phyloP scores from a whole-genome alignment of 2,329 filamentous ascomycete genomes.

The Myriangium duriaei region DNA sequence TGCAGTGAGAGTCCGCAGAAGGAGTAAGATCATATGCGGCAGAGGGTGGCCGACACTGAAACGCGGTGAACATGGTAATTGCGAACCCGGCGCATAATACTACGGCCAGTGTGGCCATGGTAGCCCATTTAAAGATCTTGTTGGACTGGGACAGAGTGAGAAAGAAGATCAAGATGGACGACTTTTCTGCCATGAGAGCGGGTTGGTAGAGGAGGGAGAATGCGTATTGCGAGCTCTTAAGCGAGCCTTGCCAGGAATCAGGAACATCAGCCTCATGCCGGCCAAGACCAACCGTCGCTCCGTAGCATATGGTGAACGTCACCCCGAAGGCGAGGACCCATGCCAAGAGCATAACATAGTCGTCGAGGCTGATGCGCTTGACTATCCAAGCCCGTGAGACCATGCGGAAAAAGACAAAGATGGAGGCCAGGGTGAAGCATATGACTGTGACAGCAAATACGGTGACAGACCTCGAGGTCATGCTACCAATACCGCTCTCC shows the following conservation, averaged over 20 bases:
- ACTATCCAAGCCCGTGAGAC: slow-evolving; percentile 63
- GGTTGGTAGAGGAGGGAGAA: slow-evolving; percentile 62
- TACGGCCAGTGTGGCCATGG: slow-evolving; percentile 62
- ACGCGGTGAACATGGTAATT: slow-evolving; percentile 74
- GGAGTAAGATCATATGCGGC: slow-evolving; percentile 49
- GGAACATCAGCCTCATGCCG: slow-evolving; percentile 51
- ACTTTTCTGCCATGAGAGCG: slow-evolving; percentile 80
- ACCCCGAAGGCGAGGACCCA: slow-evolving; percentile 39
- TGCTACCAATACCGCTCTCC: slow-evolving; percentile 6
- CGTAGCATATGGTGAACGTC: slow-evolving; percentile 34
- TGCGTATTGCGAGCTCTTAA: slow-evolving; percentile 47
- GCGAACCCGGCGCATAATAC: slow-evolving; percentile 70
- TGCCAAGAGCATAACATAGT: slow-evolving; percentile 67
- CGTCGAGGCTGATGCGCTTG: slow-evolving; percentile 58
- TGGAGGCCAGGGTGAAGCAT: slow-evolving; percentile 55
- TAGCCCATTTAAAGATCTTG: slow-evolving; percentile 64
- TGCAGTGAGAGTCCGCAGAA: slow-evolving; percentile 39
- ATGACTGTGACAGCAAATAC: slow-evolving; percentile 60
- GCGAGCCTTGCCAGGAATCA: slow-evolving; percentile 32
- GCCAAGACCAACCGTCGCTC: slow-evolving; percentile 54
- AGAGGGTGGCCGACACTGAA: slow-evolving; percentile 67
- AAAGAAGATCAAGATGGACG: slow-evolving; percentile 86
- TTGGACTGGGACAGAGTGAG: slow-evolving; percentile 70
- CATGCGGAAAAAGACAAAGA: slow-evolving; percentile 65
- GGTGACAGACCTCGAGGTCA: slow-evolving; percentile 22